These are phyloP conservation scores for Ceratobasidium theobromae DNA, from an alignment of 1,284 basidiomycete genomes.

Conservation along the genomic window DNA sequence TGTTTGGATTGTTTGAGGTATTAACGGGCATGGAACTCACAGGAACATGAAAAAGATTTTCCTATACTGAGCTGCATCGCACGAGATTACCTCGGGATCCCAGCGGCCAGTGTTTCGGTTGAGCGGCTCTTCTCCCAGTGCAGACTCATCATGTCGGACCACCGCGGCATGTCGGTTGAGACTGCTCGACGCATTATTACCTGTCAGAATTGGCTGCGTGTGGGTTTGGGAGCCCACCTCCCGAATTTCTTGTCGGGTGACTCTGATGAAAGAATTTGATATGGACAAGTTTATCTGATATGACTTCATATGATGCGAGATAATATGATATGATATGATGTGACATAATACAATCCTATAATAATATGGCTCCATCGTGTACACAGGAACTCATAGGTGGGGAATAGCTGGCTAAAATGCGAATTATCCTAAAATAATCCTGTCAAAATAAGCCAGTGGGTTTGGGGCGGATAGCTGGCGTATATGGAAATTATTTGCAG, in stretches of 20 bases:
- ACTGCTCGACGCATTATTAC: constrained; percentile 8
- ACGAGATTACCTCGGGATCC: constrained; percentile 4
- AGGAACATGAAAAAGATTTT: constrained; percentile 9
- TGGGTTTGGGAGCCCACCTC: not conserved
- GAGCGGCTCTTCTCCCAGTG: constrained; percentile 30
- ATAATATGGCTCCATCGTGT: too few species aligned
- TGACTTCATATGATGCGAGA: too few species aligned
- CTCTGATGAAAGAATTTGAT: too few species aligned
- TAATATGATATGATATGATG: too few species aligned
- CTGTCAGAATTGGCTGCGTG: constrained; percentile 24
- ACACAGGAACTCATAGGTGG: too few species aligned
- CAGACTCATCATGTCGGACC: constrained; percentile 11
- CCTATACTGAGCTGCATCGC: constrained; percentile 8
- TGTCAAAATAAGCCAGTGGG: too few species aligned
- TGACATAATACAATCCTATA: too few species aligned
- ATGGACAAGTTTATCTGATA: too few species aligned
- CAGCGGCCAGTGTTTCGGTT: constrained; percentile 19
- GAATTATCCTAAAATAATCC: too few species aligned
- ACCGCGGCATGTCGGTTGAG: constrained; percentile 5
- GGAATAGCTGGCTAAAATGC: too few species aligned
- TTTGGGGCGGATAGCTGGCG: too few species aligned
- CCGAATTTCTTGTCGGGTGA: not conserved
- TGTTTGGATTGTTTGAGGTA: not conserved
- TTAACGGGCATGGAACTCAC: not conserved
- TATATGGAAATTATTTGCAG: too few species aligned